These are phyloP conservation scores for Phytophthora pinifolia DNA, from an alignment of 352 stramenopile species.

Conservation along the genomic window DNA sequence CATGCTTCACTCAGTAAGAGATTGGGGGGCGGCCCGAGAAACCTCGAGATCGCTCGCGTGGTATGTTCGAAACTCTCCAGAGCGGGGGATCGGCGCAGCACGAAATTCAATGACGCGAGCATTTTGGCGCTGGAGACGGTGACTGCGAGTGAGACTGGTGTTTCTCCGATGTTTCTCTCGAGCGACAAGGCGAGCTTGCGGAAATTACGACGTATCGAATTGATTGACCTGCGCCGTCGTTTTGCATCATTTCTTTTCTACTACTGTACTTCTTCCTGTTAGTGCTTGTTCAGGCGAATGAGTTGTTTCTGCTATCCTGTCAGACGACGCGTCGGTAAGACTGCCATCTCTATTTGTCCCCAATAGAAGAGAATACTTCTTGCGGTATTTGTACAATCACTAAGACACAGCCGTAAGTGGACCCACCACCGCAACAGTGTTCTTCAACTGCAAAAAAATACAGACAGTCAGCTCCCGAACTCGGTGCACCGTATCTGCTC, in stretches of 20 bases:
- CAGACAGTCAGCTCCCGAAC: neutral
- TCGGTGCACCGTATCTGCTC: constrained; percentile 1
- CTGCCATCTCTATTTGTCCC: neutral
- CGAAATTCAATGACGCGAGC: neutral
- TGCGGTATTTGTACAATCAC: too few relatives aligned
- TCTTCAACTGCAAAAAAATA: constrained; percentile 1
- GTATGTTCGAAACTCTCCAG: constrained; percentile 1
- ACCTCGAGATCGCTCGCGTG: constrained; percentile 2
- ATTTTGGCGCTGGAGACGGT: too few relatives aligned
- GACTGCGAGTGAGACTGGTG: too few relatives aligned
- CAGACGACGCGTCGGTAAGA: constrained; percentile 4
- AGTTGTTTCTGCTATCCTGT: neutral
- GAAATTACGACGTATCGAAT: too few relatives aligned
- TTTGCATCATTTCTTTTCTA: too few relatives aligned
- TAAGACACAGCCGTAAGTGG: too few relatives aligned
- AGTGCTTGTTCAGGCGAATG: too few relatives aligned
- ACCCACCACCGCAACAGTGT: neutral
- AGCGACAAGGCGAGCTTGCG: too few relatives aligned
- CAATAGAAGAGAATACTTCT: too few relatives aligned
- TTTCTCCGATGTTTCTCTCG: too few relatives aligned
- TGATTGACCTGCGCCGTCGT: too few relatives aligned
- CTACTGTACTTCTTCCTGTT: too few relatives aligned
- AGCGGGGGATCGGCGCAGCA: constrained; percentile 1
- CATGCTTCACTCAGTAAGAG: constrained; percentile 7
- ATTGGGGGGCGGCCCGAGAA: neutral